A percentile compares a stretch with the other conserved stretches of the same genome.
Conservation (phyloP, 1,139 yeast species). For the Trichomonascaceae sp. region DNA sequence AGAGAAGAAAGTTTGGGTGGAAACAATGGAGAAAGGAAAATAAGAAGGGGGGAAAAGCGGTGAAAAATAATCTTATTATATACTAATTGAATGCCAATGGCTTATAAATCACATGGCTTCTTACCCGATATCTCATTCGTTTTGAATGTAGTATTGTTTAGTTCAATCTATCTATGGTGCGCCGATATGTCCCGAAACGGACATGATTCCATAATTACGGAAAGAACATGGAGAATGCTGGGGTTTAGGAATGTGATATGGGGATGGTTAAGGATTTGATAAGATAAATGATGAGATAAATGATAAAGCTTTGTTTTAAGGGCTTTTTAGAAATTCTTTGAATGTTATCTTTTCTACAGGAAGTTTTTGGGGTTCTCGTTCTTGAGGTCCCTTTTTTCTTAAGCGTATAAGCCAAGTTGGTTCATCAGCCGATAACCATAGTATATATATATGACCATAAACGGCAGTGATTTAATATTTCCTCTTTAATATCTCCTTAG, state of each 20-base stretch:
- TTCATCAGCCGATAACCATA: too few species aligned
- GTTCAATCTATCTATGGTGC: neutral
- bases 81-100: neutral
- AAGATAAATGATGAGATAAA: too few species aligned
- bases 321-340: too few species aligned
- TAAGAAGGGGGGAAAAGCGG: neutral
- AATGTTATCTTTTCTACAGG: too few species aligned
- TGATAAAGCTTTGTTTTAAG: too few species aligned
- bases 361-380: too few species aligned
- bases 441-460: too few species aligned
- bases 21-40: neutral
- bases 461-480: too few species aligned
- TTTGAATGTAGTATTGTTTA: neutral
- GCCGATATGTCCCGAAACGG: neutral
- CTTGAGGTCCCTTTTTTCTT: too few species aligned
- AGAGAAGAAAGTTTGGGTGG: neutral
- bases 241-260: neutral
- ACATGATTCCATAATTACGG: neutral
- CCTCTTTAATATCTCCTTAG: too few species aligned
- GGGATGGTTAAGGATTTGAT: too few species aligned
- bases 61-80: neutral
- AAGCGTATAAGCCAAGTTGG: too few species aligned
- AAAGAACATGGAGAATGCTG: neutral
- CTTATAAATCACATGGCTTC: neutral
- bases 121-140: neutral